Evolutionary conservation across 192 early-diverging fungal species (phyloP), one percentile per base, ranked within the genome.

Genomic region (Coemansia sp.): DNA sequence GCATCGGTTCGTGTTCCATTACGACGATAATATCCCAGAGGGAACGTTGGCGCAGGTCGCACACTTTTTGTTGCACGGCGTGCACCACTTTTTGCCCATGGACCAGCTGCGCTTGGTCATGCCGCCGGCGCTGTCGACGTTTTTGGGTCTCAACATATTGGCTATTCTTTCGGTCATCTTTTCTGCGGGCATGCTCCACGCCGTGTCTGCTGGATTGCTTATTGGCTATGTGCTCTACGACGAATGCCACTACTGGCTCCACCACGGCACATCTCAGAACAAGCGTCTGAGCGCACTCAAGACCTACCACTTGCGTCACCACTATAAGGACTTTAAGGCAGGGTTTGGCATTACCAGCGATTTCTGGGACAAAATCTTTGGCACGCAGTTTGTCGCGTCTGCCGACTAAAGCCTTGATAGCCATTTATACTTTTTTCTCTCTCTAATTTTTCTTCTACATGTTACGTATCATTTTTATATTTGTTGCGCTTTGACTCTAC

Each of bases 81-180:
- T 98, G 37, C 96, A 98, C 79, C 95, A 98, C 74, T 97, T 91
- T 77, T 76, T 98, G 31, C 96, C 96, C 10, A 97, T 97, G 95
- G 95, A 98, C 73, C 91, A 85, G 88, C 70, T 95, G 82, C 90
- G 96, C 10, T 89, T 98, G n/a, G 96, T 98, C 6, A 95, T 97
- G 93, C 96, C 96, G 12, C 95, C 96, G 23, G 93, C 89, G 21
- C 87, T 86, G 53, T 80, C 78, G 62, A 85, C 78, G 2, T 75
- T 80, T 31, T 36, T 98, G 34, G 90, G 83, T 0, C 69, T 92
- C 36, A 74, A 84, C 10, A 82, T 98, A n/a, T 55, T 91, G 89
- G 58, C 75, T 34, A 80, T 67, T 69, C 79, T 71, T 84, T 83
- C 63, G 41, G 75, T 65, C 38, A 68, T 94, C 45, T 89, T 94